Conservation (phyloP, 2,329 filamentous ascomycete species). For the Pseudogymnoascus sp. region DNA sequence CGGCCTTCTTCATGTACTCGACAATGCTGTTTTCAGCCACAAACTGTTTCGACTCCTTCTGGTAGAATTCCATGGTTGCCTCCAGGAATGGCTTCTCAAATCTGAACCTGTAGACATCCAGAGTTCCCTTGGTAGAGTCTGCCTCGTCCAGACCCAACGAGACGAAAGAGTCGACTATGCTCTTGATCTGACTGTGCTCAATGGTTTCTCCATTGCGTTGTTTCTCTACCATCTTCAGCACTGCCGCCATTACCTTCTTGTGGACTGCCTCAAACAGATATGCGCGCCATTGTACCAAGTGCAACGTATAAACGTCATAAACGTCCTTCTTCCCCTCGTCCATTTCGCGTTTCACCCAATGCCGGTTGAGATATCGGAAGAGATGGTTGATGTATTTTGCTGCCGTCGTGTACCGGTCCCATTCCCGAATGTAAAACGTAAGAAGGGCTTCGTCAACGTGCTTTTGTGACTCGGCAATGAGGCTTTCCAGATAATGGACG, state of each 20-base stretch:
- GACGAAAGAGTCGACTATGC: slow-evolving; percentile 92
- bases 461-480: slow-evolving; percentile 65
- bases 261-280: slow-evolving; percentile 83
- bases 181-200: slow-evolving; percentile 93
- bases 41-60: slow-evolving; percentile 87
- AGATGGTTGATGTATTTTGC: slow-evolving; percentile 97
- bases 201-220: slow-evolving; percentile 97
- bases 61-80: slow-evolving; percentile 80
- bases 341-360: slow-evolving; percentile 99
- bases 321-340: slow-evolving; percentile 98
- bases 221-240: slow-evolving; percentile 91
- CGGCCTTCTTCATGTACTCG: slow-evolving; percentile 99
- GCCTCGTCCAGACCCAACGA: slow-evolving; percentile 90
- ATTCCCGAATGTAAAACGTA: slow-evolving; percentile 91
- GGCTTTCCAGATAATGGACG: slow-evolving; percentile 62
- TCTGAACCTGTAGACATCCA: slow-evolving; percentile 88
- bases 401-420: slow-evolving; percentile 89
- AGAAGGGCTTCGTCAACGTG: slow-evolving; percentile 88
- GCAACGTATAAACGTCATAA: slow-evolving; percentile 95
- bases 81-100: slow-evolving; percentile 90
- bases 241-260: slow-evolving; percentile 86
- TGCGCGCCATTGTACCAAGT: slow-evolving; percentile 90
- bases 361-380: slow-evolving; percentile 91
- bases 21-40: slow-evolving; percentile 95
- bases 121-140: slow-evolving; percentile 85